These are phyloP conservation scores for Eucalyptus leucophloia DNA, from an alignment of 345 rosid genomes.

Conservation along the genomic window DNA sequence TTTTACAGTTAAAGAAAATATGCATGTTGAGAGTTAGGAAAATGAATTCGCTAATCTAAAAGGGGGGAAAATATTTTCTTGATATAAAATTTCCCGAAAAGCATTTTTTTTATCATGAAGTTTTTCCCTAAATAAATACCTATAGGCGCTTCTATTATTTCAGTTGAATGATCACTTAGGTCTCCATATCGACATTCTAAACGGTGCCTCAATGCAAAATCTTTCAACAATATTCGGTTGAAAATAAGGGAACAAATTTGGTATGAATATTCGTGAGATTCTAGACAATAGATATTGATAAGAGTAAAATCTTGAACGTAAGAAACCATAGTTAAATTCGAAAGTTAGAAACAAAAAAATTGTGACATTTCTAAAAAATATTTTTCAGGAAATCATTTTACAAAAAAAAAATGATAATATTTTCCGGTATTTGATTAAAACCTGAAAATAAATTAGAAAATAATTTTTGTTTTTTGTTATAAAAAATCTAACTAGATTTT, in stretches of 20 bases:
- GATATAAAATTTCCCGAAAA: background rate
- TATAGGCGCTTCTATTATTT: background rate
- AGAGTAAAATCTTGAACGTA: background rate
- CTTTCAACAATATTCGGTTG: background rate
- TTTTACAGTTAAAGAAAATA: background rate
- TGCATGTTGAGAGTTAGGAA: background rate
- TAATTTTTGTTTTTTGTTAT: too few relatives aligned
- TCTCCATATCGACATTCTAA: background rate
- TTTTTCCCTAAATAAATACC: background rate
- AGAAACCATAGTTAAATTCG: background rate
- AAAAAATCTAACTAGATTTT: background rate
- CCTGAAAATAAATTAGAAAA: too few relatives aligned
- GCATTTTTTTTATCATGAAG: background rate
- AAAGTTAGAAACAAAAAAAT: background rate
- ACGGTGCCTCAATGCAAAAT: background rate
- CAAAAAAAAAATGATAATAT: too few relatives aligned
- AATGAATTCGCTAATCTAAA: background rate
- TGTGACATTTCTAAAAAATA: background rate
- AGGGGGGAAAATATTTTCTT: background rate
- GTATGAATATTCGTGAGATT: background rate
- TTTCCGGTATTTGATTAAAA: accelerated
- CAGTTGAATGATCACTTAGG: background rate
- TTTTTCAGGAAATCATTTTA: too few relatives aligned
- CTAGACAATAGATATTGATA: background rate
- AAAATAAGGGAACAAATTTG: background rate